Conservation (phyloP, 2,329 filamentous ascomycete species). For the Stylonectria norvegica region DNA sequence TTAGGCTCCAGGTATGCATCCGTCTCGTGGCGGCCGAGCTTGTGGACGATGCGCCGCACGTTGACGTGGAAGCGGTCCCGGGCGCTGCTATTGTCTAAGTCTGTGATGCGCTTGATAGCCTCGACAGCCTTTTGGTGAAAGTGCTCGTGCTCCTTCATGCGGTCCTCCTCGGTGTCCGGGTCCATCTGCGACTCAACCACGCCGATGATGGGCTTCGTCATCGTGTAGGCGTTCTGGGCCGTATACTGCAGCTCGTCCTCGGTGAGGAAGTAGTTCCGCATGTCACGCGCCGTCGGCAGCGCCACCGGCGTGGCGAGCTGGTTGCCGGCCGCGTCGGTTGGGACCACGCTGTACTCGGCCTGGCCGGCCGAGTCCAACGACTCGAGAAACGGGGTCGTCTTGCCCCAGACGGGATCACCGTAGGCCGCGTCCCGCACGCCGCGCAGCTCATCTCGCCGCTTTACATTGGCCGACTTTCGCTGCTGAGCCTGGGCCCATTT, state of each 20-base stretch:
- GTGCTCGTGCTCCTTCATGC: constrained; percentile 45
- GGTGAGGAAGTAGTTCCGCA: constrained; percentile 75
- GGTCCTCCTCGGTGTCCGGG: constrained; percentile 36
- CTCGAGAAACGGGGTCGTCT: constrained; percentile 76
- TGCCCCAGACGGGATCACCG: constrained; percentile 77
- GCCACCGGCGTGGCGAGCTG: constrained; percentile 36
- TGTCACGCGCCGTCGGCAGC: constrained; percentile 45
- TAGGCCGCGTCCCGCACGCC: constrained; percentile 60
- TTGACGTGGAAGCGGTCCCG: constrained; percentile 80
- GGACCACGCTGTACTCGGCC: constrained; percentile 33
- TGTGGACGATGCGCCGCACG: constrained; percentile 76
- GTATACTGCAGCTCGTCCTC: constrained; percentile 64
- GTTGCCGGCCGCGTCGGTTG: constrained; percentile 41
- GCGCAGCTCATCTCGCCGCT: constrained; percentile 67
- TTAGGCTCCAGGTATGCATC: constrained; percentile 66
- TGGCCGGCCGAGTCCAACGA: constrained; percentile 69
- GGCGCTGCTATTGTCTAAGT: constrained; percentile 70
- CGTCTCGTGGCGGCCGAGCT: constrained; percentile 88
- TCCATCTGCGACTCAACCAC: constrained; percentile 38
- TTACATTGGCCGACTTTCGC: constrained; percentile 77
- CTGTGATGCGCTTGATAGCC: constrained; percentile 76
- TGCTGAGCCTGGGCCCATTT: constrained; percentile 75
- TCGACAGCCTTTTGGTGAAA: constrained; percentile 66
- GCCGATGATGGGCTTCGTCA: constrained; percentile 58
- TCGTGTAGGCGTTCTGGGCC: constrained; percentile 61